phyloP scores from a whole-genome alignment of 2,329 filamentous ascomycete genomes.

The Teratosphaeria nubilosa region DNA sequence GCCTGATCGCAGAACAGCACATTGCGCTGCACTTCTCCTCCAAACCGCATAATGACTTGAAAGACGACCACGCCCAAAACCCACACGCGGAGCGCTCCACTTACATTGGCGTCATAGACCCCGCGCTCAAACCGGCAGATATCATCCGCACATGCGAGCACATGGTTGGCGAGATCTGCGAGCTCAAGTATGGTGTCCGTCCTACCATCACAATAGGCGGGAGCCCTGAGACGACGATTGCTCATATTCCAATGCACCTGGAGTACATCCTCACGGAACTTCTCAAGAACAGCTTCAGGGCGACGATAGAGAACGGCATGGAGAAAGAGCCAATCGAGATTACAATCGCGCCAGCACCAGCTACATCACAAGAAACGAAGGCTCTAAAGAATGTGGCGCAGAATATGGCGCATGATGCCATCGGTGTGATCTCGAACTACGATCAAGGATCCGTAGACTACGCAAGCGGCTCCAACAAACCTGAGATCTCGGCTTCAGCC shows the following conservation, averaged over 20 bases:
- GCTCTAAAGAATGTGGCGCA: slow-evolving; percentile 11
- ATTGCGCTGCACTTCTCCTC: slow-evolving; percentile 74
- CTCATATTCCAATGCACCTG: slow-evolving; percentile 88
- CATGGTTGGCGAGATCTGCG: slow-evolving; percentile 92
- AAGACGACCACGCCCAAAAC: slow-evolving; percentile 35
- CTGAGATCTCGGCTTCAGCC: slow-evolving; percentile 15
- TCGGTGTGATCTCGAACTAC: slow-evolving; percentile 20
- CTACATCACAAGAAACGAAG: slow-evolving; percentile 30
- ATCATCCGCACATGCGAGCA: slow-evolving; percentile 77
- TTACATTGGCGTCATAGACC: slow-evolving; percentile 95
- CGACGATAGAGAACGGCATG: slow-evolving; percentile 75
- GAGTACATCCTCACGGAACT: slow-evolving; percentile 97
- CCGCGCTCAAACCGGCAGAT: slow-evolving; percentile 67
- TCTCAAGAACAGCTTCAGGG: slow-evolving; percentile 92
- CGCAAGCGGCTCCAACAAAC: slow-evolving; percentile 18
- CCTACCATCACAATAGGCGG: slow-evolving; percentile 74
- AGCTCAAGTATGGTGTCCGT: slow-evolving; percentile 85
- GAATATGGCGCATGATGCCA: slow-evolving; percentile 4
- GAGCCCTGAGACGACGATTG: slow-evolving; percentile 77
- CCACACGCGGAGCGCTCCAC: slow-evolving; percentile 38
- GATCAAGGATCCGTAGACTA: slow-evolving; percentile 28
- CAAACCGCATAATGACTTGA: slow-evolving; percentile 56
- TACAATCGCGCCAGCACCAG: slow-evolving; percentile 67
- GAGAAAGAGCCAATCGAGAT: slow-evolving; percentile 77
- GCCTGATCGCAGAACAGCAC: slow-evolving; percentile 92